Evolutionary conservation across 257 asterid species (phyloP).

Genomic region (Euphrasia confusa): DNA sequence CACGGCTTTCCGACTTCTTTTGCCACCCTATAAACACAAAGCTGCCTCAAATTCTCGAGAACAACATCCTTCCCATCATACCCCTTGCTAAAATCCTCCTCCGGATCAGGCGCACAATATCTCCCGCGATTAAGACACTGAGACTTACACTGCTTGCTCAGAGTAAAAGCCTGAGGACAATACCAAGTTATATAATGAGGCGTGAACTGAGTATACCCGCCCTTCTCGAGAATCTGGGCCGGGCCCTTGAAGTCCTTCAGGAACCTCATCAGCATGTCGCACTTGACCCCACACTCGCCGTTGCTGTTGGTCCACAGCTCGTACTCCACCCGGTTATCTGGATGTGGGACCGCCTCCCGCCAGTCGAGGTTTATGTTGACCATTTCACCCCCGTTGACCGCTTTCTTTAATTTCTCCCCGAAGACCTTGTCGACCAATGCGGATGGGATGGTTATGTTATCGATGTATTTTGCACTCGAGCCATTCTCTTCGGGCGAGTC

Average conservation of each 20-base stretch:
- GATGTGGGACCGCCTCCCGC: conserved; percentile 58
- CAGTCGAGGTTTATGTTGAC: conserved; percentile 49
- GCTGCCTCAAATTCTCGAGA: conserved; percentile 45
- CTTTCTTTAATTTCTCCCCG: conserved; percentile 41
- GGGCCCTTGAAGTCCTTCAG: conserved; percentile 50
- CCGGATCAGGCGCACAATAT: conserved; percentile 54
- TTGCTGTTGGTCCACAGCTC: conserved; percentile 33
- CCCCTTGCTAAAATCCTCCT: conserved; percentile 46
- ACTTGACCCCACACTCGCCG: conserved; percentile 42
- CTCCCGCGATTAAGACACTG: conserved; percentile 50
- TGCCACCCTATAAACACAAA: conserved; percentile 45
- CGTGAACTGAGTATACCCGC: conserved; percentile 48
- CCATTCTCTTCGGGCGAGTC: conserved; percentile 43
- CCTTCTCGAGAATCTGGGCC: conserved; percentile 47
- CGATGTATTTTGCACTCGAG: conserved; percentile 42
- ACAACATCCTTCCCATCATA: conserved; percentile 58
- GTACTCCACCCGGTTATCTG: conserved; percentile 51
- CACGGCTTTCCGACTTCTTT: conserved; percentile 41
- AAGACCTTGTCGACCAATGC: conserved; percentile 41
- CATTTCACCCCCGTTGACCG: conserved; percentile 38
- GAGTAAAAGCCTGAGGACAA: conserved; percentile 45
- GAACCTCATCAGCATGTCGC: conserved; percentile 47
- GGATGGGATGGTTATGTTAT: conserved; percentile 46
- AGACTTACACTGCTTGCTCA: conserved; percentile 50
- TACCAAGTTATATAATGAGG: conserved; percentile 55